Evolutionary conservation across 2,329 filamentous ascomycete species (phyloP), one percentile per base, ranked within the genome.

Genomic region (Diplocarpon rosae): DNA sequence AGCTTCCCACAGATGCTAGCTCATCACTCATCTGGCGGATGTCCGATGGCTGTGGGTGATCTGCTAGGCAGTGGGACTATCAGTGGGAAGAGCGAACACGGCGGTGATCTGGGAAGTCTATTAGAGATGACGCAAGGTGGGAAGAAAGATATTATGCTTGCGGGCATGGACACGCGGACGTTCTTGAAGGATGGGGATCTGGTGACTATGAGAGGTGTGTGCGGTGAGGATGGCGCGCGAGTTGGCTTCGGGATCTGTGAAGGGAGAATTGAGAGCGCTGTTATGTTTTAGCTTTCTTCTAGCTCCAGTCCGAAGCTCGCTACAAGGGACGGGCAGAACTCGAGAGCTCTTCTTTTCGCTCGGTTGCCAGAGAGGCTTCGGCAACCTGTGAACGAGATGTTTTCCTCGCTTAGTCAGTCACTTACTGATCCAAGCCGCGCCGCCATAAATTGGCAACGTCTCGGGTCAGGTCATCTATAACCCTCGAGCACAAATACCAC

Each of bases 1-100:
- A 88, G 83, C 0, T 90, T 89, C 65, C 75, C 82, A 4, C 85
- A 90, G 62, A 88, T 89, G 83, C 69, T 90, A 33, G 76, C 85
- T 1, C 85, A 90, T 60, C 85, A 90, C 60, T 78, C 80, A 1
- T 72, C 85, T 37, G 83, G 80, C 1, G 85, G 85, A 5, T 92
- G 85, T 61, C 77, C 79, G 3, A 71, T 92, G 69, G 73, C 77
- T 37, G 73, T 79, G 0, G 85, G 85, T 29, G 85, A 92, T 59
- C 63, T 92, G 42, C 66, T 92, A 5, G 85, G 84, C 2, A 85
- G 81, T 2, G 85, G 85, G 2, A 92, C 85, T 1, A 90, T 92
- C 55, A 81, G 76, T 35, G 85, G 85, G 2, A 69, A 63, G 5
- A 69, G 43, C 3, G 37, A 48, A 69, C 36, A 62, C 66, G n/a